Evolutionary conservation across 805 yeast genomes (phyloP).

Genomic region (Kuraishia borneana): DNA sequence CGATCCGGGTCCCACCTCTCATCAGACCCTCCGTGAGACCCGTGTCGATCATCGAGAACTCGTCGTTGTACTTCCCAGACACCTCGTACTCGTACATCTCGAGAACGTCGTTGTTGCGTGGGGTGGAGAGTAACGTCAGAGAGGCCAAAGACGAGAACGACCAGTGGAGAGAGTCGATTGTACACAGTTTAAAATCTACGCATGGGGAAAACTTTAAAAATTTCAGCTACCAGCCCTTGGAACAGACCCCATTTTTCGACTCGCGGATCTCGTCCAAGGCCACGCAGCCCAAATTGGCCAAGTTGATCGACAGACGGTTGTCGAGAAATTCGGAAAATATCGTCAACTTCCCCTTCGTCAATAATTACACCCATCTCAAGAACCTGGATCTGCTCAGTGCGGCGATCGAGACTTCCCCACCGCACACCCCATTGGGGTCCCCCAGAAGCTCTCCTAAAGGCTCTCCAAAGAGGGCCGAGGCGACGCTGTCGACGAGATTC

Average conservation of each 20-base stretch:
- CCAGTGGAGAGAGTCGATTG: conserved; percentile 32
- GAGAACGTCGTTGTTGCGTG: conserved; percentile 10
- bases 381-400: conserved; percentile 39
- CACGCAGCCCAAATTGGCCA: conserved; percentile 9
- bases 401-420: conserved; percentile 2
- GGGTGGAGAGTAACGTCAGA: conserved; percentile 19
- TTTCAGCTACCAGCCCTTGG: conserved; percentile 14
- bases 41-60: conserved; percentile 8
- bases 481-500: conserved; percentile 1
- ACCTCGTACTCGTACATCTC: conserved; percentile 22
- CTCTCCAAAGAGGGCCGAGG: conserved; percentile 2
- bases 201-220: conserved; percentile 26
- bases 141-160: conserved; percentile 21
- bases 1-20: neutral
- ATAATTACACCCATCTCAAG: conserved; percentile 36
- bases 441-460: conserved; percentile 3
- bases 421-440: conserved; percentile 1
- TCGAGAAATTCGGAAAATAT: conserved; percentile 8
- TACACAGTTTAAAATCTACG: conserved; percentile 27
- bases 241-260: conserved; percentile 9
- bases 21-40: conserved; percentile 1
- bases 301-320: conserved; percentile 14
- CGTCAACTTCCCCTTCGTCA: conserved; percentile 39
- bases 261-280: conserved; percentile 1
- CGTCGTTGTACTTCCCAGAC: conserved; percentile 19